phyloP scores from a whole-genome alignment of 1,139 yeast genomes.

The Kodamaea sp. region DNA sequence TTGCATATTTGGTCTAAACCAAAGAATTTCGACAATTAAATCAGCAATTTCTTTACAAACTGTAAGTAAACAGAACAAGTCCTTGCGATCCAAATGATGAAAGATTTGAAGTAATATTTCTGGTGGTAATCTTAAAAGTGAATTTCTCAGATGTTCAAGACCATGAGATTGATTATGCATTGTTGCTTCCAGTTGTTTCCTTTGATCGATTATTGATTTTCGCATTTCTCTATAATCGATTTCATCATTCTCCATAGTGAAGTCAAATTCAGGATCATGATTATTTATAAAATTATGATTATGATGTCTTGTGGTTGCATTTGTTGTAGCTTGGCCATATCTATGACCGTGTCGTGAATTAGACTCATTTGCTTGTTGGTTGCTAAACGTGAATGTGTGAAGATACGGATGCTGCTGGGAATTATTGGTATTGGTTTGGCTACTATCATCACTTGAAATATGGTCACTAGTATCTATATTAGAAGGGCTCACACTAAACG shows the following conservation, averaged over 20 bases:
- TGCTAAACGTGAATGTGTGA: too few species aligned
- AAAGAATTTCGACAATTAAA: slow-evolving; percentile 72
- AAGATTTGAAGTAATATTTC: slow-evolving; percentile 74
- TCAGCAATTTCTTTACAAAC: slow-evolving; percentile 84
- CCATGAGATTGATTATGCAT: slow-evolving; percentile 12
- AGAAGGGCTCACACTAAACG: too few species aligned
- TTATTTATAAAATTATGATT: background rate
- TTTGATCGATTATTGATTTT: slow-evolving; percentile 26
- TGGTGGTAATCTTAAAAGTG: slow-evolving; percentile 68
- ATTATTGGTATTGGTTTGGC: too few species aligned
- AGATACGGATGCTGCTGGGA: too few species aligned
- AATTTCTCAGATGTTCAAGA: slow-evolving; percentile 17
- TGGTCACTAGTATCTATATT: too few species aligned
- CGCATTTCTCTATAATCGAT: slow-evolving; percentile 36
- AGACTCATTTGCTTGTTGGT: too few species aligned
- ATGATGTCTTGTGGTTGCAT: too few species aligned
- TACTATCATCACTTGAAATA: too few species aligned
- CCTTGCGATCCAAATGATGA: slow-evolving; percentile 62
- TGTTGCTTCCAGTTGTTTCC: slow-evolving; percentile 16
- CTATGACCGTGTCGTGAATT: too few species aligned
- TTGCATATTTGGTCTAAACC: slow-evolving; percentile 86
- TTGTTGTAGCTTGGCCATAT: too few species aligned
- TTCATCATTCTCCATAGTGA: slow-evolving; percentile 35
- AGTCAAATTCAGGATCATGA: slow-evolving; percentile 14
- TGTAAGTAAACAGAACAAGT: slow-evolving; percentile 63